Evolutionary conservation across 176 grass and related monocot species (phyloP).

Genomic region (Miscanthus lutarioriparius): DNA sequence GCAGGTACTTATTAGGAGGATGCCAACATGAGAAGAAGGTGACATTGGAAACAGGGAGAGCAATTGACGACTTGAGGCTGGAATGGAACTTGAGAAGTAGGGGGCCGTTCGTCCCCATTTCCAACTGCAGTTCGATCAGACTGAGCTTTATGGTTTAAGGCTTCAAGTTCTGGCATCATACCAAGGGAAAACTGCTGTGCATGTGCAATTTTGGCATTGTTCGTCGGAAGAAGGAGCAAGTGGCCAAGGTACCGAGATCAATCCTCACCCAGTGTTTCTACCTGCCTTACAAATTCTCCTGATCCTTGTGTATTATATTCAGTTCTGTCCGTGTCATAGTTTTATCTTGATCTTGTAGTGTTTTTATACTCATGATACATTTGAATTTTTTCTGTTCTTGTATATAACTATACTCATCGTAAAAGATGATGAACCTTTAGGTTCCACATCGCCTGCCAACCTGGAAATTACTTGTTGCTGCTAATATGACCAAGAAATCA

Average conservation of each 20-base stretch:
- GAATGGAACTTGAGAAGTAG: background rate
- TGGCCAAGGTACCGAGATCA: conserved; percentile 9
- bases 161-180: background rate
- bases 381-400: background rate
- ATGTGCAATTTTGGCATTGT: background rate
- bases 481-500: background rate
- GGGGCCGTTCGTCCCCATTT: background rate
- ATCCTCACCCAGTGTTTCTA: background rate
- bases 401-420: background rate
- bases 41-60: background rate
- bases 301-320: background rate
- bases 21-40: background rate
- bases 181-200: background rate
- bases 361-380: background rate
- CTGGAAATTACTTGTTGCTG: background rate
- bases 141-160: background rate
- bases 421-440: background rate
- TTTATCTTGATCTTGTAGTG: background rate
- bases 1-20: background rate
- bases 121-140: background rate
- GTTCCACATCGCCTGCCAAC: background rate
- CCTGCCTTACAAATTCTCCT: background rate
- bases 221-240: background rate
- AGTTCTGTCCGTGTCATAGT: background rate
- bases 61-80: background rate